Conservation (phyloP, 768 basidiomycete genomes). For the Auriculariales sp. region DNA sequence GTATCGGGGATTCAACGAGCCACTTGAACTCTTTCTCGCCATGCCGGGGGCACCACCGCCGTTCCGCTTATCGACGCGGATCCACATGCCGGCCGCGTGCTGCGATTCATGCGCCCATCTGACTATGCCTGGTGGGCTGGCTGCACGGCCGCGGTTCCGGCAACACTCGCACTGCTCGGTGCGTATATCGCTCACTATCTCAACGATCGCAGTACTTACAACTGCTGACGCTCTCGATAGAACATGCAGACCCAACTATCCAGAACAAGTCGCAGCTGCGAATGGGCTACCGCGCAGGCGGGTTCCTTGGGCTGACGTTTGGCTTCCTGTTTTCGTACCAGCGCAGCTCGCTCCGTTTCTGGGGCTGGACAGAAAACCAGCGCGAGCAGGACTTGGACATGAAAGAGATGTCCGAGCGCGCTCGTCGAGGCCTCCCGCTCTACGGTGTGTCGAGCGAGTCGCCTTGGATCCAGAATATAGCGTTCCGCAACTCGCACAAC, state of each 20-base stretch:
- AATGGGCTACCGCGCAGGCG: constrained; percentile 29
- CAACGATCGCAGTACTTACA: too few species aligned
- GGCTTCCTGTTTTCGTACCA: constrained; percentile 93
- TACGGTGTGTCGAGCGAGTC: constrained; percentile 77
- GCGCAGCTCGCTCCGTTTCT: constrained; percentile 86
- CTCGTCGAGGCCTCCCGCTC: constrained; percentile 64
- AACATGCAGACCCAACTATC: neutral
- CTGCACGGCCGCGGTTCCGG: constrained; percentile 68
- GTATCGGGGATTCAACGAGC: neutral
- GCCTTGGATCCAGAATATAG: constrained; percentile 73
- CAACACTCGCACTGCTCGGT: constrained; percentile 75
- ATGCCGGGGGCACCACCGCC: constrained; percentile 21
- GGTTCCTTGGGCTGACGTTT: constrained; percentile 70
- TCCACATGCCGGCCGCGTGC: constrained; percentile 75
- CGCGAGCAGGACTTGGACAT: constrained; percentile 67
- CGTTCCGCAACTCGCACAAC: constrained; percentile 78
- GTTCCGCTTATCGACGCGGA: constrained; percentile 91
- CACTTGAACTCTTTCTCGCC: neutral
- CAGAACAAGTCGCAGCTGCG: constrained; percentile 22
- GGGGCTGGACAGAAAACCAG: constrained; percentile 87
- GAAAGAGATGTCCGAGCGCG: constrained; percentile 62
- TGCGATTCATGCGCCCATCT: constrained; percentile 75
- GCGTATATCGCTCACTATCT: constrained; percentile 15
- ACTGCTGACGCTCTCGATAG: constrained; percentile 14
- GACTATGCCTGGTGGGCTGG: constrained; percentile 82